Evolutionary conservation across 1,284 basidiomycete genomes (phyloP).

Genomic region (Rhodofomes roseus): DNA sequence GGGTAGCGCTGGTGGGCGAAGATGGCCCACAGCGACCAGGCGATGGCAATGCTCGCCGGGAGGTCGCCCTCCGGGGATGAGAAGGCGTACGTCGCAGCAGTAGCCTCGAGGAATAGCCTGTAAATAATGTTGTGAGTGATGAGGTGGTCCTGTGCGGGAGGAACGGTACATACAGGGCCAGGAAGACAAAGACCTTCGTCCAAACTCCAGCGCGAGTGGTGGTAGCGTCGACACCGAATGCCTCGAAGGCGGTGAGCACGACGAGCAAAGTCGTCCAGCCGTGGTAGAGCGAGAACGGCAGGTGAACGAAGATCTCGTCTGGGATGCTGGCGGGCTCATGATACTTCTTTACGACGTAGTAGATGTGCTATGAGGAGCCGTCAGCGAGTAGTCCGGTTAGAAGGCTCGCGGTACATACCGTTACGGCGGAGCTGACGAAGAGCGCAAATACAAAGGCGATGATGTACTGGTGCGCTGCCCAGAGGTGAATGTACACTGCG

Average conservation of each 20-base stretch:
- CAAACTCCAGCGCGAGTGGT: constrained; percentile 72
- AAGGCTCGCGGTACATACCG: constrained; percentile 37
- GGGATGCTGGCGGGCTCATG: constrained; percentile 60
- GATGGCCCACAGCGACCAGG: constrained; percentile 82
- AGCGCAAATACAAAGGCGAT: constrained; percentile 83
- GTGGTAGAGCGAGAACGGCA: constrained; percentile 92
- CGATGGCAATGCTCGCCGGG: constrained; percentile 82
- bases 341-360: constrained; percentile 88
- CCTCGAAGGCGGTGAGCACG: constrained; percentile 85
- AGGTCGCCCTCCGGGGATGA: constrained; percentile 88
- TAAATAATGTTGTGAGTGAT: background rate
- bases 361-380: constrained; percentile 61
- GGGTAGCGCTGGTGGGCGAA: constrained; percentile 60
- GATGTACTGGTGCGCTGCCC: constrained; percentile 70
- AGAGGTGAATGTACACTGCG: constrained; percentile 81
- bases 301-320: constrained; percentile 80
- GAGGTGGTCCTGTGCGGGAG: background rate
- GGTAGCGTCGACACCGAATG: constrained; percentile 80
- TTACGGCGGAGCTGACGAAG: constrained; percentile 79
- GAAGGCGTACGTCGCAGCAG: constrained; percentile 89
- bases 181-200: constrained; percentile 94
- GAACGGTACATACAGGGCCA: constrained; percentile 55
- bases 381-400: constrained; percentile 15
- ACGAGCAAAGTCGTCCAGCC: constrained; percentile 94
- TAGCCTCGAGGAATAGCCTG: constrained; percentile 91